phyloP scores from a whole-genome alignment of 345 rosid genomes.

The Lepidium africanum region DNA sequence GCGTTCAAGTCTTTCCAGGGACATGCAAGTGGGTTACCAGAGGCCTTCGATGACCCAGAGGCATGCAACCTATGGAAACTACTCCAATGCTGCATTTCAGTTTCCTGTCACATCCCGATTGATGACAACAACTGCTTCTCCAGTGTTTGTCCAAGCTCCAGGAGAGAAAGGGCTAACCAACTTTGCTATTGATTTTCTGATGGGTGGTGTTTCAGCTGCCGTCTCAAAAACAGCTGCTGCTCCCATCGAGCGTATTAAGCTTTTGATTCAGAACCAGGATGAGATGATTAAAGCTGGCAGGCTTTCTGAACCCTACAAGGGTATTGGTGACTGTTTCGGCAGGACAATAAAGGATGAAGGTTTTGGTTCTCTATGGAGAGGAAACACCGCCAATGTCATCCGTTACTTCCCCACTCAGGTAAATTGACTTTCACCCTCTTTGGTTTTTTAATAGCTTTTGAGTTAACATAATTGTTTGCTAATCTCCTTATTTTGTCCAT shows the following conservation, averaged over 20 bases:
- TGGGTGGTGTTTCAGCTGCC: slow-evolving; percentile 86
- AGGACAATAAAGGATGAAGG: slow-evolving; percentile 67
- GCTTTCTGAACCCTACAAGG: slow-evolving; percentile 78
- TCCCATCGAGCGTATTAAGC: slow-evolving; percentile 84
- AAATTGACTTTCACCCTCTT: not conserved
- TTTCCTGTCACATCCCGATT: slow-evolving; percentile 31
- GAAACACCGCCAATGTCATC: slow-evolving; percentile 83
- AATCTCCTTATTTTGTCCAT: not conserved
- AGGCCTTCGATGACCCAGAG: slow-evolving; percentile 48
- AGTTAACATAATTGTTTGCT: not conserved
- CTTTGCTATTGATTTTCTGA: slow-evolving; percentile 61
- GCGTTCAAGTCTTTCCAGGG: slow-evolving; percentile 40
- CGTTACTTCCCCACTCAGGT: slow-evolving; percentile 93
- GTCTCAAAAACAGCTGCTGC: slow-evolving; percentile 82
- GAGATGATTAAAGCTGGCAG: slow-evolving; percentile 78
- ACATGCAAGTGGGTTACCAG: slow-evolving; percentile 39
- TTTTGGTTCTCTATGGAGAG: slow-evolving; percentile 61
- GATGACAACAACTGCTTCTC: slow-evolving; percentile 37
- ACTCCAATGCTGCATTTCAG: slow-evolving; percentile 58
- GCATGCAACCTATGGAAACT: slow-evolving; percentile 46
- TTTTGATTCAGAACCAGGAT: slow-evolving; percentile 78
- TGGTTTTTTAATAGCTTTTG: not conserved
- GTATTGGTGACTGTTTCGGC: slow-evolving; percentile 65
- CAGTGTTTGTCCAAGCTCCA: slow-evolving; percentile 57
- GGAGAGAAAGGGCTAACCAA: slow-evolving; percentile 54